Evolutionary conservation across 306 rosid species (phyloP).

Genomic region (Corylus americana): DNA sequence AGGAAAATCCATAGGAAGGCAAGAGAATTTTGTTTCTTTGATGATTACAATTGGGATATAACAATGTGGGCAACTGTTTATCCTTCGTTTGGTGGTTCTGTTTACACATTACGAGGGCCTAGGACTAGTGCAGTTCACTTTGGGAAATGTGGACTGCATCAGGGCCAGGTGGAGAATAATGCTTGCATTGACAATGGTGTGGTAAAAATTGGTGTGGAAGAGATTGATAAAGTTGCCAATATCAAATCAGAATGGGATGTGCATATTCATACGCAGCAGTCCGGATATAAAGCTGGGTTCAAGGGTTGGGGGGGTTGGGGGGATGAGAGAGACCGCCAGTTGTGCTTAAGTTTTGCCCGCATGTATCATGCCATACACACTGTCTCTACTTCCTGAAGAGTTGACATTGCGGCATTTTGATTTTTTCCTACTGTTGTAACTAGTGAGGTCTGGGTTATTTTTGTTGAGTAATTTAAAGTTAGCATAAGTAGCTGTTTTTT

Average conservation of each 20-base stretch:
- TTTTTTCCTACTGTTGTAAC: conserved; percentile 19
- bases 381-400: conserved; percentile 34
- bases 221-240: conserved; percentile 65
- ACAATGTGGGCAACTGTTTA: conserved; percentile 99
- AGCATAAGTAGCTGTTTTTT: background rate
- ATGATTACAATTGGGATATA: conserved; percentile 98
- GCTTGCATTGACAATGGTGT: conserved; percentile 76
- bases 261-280: conserved; percentile 53
- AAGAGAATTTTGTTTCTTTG: conserved; percentile 74
- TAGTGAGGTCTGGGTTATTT: conserved; percentile 25
- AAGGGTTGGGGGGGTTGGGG: conserved; percentile 99
- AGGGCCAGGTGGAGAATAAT: conserved; percentile 75
- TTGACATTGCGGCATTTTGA: conserved; percentile 15
- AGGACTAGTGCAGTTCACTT: conserved; percentile 91
- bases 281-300: conserved; percentile 91
- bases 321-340: conserved; percentile 70
- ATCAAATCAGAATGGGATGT: conserved; percentile 72
- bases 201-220: conserved; percentile 52
- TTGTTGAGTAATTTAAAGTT: conserved; percentile 16
- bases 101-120: conserved; percentile 80
- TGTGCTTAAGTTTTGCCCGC: conserved; percentile 74
- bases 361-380: conserved; percentile 54
- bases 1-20: conserved; percentile 82
- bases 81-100: conserved; percentile 91
- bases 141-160: conserved; percentile 96